Base-by-base conservation (phyloP, 2,329 filamentous ascomycete genomes). In the Aspergillus japonicus region DNA sequence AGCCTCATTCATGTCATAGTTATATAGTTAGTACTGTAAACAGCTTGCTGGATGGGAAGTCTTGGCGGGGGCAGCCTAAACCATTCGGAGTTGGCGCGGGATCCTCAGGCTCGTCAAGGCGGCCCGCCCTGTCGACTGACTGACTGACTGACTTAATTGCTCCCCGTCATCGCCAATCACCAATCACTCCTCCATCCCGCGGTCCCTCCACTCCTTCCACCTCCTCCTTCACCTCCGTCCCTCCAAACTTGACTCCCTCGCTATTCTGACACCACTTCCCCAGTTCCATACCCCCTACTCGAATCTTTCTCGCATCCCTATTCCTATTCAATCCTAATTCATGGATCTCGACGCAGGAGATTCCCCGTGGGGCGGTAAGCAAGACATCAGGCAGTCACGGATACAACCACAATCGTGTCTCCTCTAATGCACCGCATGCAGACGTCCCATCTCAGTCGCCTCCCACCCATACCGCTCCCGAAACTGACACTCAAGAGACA, bases 361-460 rank as follows among this genome's bases (percentile, higher is more conserved):
- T 69, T 81, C 80, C 61, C 80, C 80, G 56, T 82, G 80, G 80
- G 79, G 77, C 68, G 80, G 80, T 82, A 74, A 64, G 76, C 65
- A 66, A 48, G 39, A 44, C 39, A 19, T 44, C 47, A 59, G 67
- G 66, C 69, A 69, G 58, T 69, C 62, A 66, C 59, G 58, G 66
- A 62, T 67, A 64, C 66, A 64, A 60, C 62, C 56, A 57, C 54
- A 59, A 16, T 63, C 60, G 60, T 61, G 56, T 63, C 50, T 61
- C 63, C 60, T 66, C 69, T 71, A 64, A 72, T 60, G 33, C 39
- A 53, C n/a, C 62, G 56, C 52, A 33, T 57, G 54, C 68, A 81
- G 79, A 81, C 72, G 78, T 80, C 57, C 79, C 78, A 48, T 81
- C 79, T 35, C 74, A 77, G 54, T 79, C 77, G 57, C 65, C 61